These are phyloP conservation scores for Axilococcus clingmanii DNA, from an alignment of 139 green algal species.

Conservation along the genomic window DNA sequence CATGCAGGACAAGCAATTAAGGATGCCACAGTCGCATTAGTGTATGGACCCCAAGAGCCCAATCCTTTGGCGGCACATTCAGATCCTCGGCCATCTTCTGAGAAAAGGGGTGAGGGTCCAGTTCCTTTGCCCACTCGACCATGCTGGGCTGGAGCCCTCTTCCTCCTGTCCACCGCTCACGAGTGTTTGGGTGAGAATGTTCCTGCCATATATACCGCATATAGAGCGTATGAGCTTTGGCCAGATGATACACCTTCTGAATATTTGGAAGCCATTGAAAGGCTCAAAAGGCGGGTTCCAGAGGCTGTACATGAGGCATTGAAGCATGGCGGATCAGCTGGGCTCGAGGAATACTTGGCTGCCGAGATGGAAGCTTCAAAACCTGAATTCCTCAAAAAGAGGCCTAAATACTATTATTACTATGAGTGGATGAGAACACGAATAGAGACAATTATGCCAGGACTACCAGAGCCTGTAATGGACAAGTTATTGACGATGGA, in stretches of 20 bases:
- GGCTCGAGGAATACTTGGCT: slow-evolving; percentile 20
- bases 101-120: background rate
- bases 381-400: slow-evolving; percentile 39
- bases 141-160: slow-evolving; percentile 23
- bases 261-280: slow-evolving; percentile 8
- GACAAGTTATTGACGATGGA: slow-evolving; percentile 61
- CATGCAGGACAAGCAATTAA: slow-evolving; percentile 10
- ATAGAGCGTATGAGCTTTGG: slow-evolving; percentile 6
- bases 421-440: slow-evolving; percentile 61
- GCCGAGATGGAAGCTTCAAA: slow-evolving; percentile 15
- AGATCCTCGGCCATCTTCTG: background rate
- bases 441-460: slow-evolving; percentile 29
- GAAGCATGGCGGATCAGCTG: slow-evolving; percentile 8
- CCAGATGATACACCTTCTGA: background rate
- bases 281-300: slow-evolving; percentile 31
- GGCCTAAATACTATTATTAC: slow-evolving; percentile 68
- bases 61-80: background rate
- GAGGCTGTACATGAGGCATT: slow-evolving; percentile 8
- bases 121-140: slow-evolving; percentile 1
- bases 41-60: slow-evolving; percentile 13
- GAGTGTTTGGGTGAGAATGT: slow-evolving; percentile 25
- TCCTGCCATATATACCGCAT: slow-evolving; percentile 6
- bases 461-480: slow-evolving; percentile 53
- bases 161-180: slow-evolving; percentile 8
- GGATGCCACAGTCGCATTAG: slow-evolving; percentile 12